phyloP scores from a whole-genome alignment of 1,139 yeast species.

The Geotrichum histeridarum region DNA sequence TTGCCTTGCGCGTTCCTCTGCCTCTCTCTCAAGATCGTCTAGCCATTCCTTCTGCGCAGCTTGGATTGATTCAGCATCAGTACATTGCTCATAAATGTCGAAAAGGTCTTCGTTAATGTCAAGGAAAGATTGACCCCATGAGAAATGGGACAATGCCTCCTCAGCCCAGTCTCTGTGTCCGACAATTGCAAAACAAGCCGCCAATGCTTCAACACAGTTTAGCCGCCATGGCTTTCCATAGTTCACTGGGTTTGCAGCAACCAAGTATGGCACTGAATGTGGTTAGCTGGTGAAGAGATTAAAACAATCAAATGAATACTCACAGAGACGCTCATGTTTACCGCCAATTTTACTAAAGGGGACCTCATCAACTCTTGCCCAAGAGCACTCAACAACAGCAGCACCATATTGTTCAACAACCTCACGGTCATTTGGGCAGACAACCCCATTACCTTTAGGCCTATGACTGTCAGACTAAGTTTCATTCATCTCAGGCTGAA shows the following conservation, averaged over 20 bases:
- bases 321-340: slow-evolving; percentile 62
- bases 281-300: not conserved
- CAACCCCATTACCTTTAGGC: slow-evolving; percentile 87
- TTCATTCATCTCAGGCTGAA: not conserved
- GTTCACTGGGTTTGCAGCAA: slow-evolving; percentile 95
- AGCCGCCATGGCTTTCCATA: slow-evolving; percentile 95
- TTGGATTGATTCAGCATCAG: slow-evolving; percentile 70
- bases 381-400: slow-evolving; percentile 96
- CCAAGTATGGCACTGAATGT: slow-evolving; percentile 64
- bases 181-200: slow-evolving; percentile 93
- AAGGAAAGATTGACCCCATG: slow-evolving; percentile 89
- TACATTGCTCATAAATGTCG: slow-evolving; percentile 68
- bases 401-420: slow-evolving; percentile 79
- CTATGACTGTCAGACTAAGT: slow-evolving; percentile 18
- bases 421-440: slow-evolving; percentile 80
- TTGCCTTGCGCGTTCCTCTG: slow-evolving; percentile 51
- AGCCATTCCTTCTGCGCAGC: slow-evolving; percentile 76
- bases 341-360: slow-evolving; percentile 94
- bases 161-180: slow-evolving; percentile 91
- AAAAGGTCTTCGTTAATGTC: slow-evolving; percentile 76
- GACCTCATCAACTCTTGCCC: slow-evolving; percentile 96
- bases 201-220: slow-evolving; percentile 95
- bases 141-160: slow-evolving; percentile 65
- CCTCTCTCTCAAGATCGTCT: slow-evolving; percentile 61
- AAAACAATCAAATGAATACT: not conserved